Percentiles rank a stretch among this genome's conserved stretches.
Conservation (phyloP, 2,329 filamentous ascomycete genomes). For the Diaporthe sp. region DNA sequence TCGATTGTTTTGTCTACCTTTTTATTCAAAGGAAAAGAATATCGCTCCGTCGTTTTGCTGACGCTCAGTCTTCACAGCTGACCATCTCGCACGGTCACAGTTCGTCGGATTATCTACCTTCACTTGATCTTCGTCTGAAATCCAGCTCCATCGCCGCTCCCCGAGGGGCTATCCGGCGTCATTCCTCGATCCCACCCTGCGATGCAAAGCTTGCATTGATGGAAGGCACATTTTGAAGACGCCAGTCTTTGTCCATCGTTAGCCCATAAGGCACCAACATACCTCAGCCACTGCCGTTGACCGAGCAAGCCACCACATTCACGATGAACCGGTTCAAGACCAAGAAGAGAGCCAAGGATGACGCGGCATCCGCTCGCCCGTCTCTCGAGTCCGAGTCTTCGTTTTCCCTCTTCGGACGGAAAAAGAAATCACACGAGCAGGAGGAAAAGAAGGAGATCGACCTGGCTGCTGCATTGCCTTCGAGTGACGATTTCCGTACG, state of each 20-base stretch:
- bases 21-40: not conserved
- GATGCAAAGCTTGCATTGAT: slow-evolving; percentile 24
- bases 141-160: not conserved
- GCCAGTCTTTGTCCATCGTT: not conserved
- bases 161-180: not conserved
- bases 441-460: slow-evolving; percentile 77
- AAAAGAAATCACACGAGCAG: slow-evolving; percentile 64
- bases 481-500: slow-evolving; percentile 91
- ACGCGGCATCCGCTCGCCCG: slow-evolving; percentile 52
- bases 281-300: not conserved
- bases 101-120: not conserved
- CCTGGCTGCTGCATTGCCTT: slow-evolving; percentile 78
- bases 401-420: slow-evolving; percentile 65
- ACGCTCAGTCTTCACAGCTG: not conserved
- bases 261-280: not conserved
- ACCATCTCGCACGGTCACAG: not conserved
- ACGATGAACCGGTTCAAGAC: slow-evolving; percentile 82
- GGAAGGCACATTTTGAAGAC: slow-evolving; percentile 26
- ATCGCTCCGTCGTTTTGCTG: not conserved
- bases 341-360: slow-evolving; percentile 76
- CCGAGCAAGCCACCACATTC: slow-evolving; percentile 28
- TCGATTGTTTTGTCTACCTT: not conserved
- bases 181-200: not conserved
- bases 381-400: slow-evolving; percentile 64
- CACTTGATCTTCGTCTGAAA: not conserved